A percentile compares a stretch with the other conserved stretches of the same genome.
Evolutionary conservation across 139 green algal genomes (phyloP).

Genomic region (Micromonas pusilla): DNA sequence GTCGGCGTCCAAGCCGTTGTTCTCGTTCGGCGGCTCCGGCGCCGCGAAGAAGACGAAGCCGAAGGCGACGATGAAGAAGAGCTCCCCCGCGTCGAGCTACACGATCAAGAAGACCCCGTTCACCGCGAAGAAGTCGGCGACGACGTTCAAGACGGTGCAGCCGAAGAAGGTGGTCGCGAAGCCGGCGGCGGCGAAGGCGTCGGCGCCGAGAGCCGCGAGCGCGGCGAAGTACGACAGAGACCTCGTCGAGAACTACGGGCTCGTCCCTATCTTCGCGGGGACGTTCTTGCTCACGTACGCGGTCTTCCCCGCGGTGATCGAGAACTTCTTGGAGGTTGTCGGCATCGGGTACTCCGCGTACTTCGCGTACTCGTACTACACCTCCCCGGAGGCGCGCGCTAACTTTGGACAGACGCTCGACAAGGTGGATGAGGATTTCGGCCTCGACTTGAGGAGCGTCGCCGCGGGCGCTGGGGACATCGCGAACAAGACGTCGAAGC

Average conservation of each 20-base stretch:
- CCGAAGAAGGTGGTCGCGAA: background rate
- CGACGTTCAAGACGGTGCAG: background rate
- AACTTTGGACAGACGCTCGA: background rate
- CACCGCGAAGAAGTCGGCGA: background rate
- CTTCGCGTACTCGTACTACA: background rate
- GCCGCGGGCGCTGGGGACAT: background rate
- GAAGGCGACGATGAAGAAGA: background rate
- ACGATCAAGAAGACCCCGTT: background rate
- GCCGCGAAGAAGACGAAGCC: background rate
- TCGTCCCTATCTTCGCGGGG: background rate
- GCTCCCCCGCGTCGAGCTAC: background rate
- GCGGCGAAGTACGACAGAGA: background rate
- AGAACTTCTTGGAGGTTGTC: background rate
- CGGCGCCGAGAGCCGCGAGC: background rate
- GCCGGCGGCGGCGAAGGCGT: background rate
- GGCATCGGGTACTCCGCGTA: conserved; percentile 3
- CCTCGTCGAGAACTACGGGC: background rate
- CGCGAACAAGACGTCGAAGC: background rate
- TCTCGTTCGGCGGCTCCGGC: background rate
- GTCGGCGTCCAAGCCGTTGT: background rate
- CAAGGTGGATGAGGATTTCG: background rate
- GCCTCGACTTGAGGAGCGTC: background rate
- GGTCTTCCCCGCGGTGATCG: background rate
- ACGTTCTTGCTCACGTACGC: background rate
- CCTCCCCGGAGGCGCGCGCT: background rate